phyloP scores from a whole-genome alignment of 352 stramenopile species.

The Pythium volutum region DNA sequence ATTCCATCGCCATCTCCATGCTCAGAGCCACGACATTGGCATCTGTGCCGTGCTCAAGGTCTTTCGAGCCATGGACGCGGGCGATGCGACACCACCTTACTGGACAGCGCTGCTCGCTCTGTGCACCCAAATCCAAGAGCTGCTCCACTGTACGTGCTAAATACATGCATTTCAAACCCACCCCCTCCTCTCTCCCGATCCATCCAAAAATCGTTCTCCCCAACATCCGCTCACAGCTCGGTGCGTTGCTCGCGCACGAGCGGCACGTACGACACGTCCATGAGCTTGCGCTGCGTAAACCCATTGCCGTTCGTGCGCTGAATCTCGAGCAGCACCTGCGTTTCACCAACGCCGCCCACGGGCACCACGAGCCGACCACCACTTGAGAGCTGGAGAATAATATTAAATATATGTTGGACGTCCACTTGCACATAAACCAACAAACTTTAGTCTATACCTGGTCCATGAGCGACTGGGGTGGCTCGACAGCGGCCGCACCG shows the following conservation, averaged over 20 bases:
- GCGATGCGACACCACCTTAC: neutral
- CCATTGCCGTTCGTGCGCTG: constrained; percentile 30
- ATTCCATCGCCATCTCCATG: constrained; percentile 2
- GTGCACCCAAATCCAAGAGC: neutral
- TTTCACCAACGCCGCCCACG: constrained; percentile 64
- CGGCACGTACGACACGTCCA: constrained; percentile 75
- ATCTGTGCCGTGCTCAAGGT: constrained; percentile 12
- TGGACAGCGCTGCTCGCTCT: constrained; percentile 1
- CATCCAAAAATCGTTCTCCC: neutral
- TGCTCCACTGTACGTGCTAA: neutral
- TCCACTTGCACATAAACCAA: neutral
- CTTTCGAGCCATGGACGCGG: neutral
- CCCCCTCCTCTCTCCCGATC: neutral
- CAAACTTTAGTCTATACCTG: constrained; percentile 46
- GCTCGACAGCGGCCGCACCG: constrained; percentile 87
- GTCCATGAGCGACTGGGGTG: constrained; percentile 86
- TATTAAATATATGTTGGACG: neutral
- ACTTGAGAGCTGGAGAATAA: constrained; percentile 34
- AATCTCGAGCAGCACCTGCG: constrained; percentile 82
- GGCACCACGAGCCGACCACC: constrained; percentile 93
- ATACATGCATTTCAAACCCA: neutral
- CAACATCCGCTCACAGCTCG: constrained; percentile 7
- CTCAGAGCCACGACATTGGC: constrained; percentile 1
- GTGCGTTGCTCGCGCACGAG: constrained; percentile 48
- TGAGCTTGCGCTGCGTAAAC: constrained; percentile 55